phyloP scores from a whole-genome alignment of 2,329 filamentous ascomycete species.

The Calonectria ilicicola region DNA sequence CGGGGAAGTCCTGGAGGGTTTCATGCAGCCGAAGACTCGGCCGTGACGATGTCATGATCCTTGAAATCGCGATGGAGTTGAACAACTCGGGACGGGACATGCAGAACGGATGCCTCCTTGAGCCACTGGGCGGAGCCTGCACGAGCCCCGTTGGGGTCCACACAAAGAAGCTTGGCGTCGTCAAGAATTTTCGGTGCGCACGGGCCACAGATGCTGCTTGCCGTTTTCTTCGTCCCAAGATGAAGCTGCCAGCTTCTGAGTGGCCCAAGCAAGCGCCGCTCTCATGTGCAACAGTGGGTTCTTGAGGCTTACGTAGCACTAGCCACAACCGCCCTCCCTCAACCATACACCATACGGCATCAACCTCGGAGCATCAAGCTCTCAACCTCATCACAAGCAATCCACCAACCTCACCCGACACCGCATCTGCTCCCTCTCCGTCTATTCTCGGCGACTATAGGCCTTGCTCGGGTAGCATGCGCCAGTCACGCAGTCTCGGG shows the following conservation, averaged over 20 bases:
- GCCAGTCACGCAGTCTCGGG: conserved; percentile 30
- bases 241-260: conserved; percentile 12
- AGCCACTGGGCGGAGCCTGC: conserved; percentile 41
- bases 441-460: conserved; percentile 5
- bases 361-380: not conserved
- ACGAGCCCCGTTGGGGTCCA: conserved; percentile 27
- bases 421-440: conserved; percentile 14
- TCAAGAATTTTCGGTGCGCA: conserved; percentile 9
- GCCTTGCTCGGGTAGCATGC: conserved; percentile 37
- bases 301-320: conserved; percentile 21
- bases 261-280: conserved; percentile 34
- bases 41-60: not conserved
- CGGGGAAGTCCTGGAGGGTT: conserved; percentile 6
- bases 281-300: conserved; percentile 20
- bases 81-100: not conserved
- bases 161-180: not conserved
- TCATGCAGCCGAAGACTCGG: not conserved
- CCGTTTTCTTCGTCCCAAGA: not conserved
- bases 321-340: conserved; percentile 16
- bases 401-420: not conserved
- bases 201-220: not conserved
- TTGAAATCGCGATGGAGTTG: not conserved
- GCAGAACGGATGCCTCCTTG: conserved; percentile 24
- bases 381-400: not conserved
- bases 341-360: not conserved